A percentile compares a stretch with the other conserved stretches of the same genome.
Evolutionary conservation across 2,329 filamentous ascomycete species (phyloP).

Genomic region (Simplicillium sp.): DNA sequence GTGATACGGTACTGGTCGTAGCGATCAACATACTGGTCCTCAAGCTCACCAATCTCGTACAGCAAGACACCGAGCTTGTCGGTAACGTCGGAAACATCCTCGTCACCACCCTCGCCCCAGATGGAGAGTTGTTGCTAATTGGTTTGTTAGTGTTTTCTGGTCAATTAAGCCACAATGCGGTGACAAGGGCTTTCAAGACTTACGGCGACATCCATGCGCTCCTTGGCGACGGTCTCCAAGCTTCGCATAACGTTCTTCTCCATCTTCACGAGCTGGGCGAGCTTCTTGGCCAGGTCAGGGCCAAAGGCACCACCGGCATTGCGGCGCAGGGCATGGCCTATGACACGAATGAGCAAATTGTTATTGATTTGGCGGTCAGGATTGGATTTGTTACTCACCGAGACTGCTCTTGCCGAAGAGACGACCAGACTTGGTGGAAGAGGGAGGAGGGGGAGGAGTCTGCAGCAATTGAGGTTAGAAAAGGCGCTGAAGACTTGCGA

Average conservation of each 20-base stretch:
- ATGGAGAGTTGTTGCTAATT: constrained; percentile 91
- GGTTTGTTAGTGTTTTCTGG: constrained; percentile 7
- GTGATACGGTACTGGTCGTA: constrained; percentile 99
- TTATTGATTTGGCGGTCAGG: background rate
- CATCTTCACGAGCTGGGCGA: constrained; percentile 98
- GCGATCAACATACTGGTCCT: constrained; percentile 96
- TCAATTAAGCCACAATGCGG: too few relatives aligned
- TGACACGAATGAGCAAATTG: background rate
- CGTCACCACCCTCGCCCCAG: constrained; percentile 92
- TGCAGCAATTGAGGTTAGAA: constrained; percentile 26
- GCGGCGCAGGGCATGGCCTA: constrained; percentile 60
- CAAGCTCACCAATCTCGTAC: constrained; percentile 96
- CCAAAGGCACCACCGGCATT: constrained; percentile 69
- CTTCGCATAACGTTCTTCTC: constrained; percentile 99
- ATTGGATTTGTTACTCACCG: constrained; percentile 47
- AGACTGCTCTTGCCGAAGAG: constrained; percentile 81
- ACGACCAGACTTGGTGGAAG: constrained; percentile 81
- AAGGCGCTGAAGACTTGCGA: background rate
- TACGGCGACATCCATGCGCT: constrained; percentile 98
- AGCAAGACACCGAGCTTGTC: constrained; percentile 97
- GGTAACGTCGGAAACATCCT: constrained; percentile 97
- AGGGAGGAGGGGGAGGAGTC: constrained; percentile 87
- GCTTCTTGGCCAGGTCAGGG: constrained; percentile 91
- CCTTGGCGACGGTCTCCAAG: constrained; percentile 86
- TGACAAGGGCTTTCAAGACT: constrained; percentile 24